Evolutionary conservation across 129 eudicot species (phyloP).

Genomic region (Cynara cardunculus): DNA sequence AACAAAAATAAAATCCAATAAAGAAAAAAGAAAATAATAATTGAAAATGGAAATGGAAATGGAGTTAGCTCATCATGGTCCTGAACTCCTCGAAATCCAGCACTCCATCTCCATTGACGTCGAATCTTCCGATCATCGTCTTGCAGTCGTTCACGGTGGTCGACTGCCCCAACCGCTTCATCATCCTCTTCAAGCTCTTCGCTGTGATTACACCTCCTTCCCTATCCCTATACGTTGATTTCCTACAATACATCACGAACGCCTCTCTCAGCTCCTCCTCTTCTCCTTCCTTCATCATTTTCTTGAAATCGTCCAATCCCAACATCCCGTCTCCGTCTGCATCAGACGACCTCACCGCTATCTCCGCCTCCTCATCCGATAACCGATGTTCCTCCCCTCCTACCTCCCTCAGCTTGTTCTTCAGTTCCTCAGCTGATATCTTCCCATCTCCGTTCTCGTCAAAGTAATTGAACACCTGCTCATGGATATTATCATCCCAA

Average conservation of each 20-base stretch:
- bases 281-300: constrained; percentile 38
- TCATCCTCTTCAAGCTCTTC: constrained; percentile 40
- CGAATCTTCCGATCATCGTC: constrained; percentile 42
- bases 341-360: constrained; percentile 29
- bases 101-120: constrained; percentile 49
- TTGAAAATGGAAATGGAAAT: background rate
- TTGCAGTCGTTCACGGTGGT: constrained; percentile 30
- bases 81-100: constrained; percentile 42
- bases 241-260: constrained; percentile 41
- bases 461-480: constrained; percentile 45
- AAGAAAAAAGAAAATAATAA: no score
- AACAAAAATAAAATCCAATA: background rate
- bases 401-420: constrained; percentile 10
- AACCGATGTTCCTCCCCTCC: constrained; percentile 26
- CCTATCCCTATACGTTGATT: background rate
- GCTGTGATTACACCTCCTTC: constrained; percentile 34
- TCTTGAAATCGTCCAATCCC: constrained; percentile 40
- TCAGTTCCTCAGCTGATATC: constrained; percentile 40
- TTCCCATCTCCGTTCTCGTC: constrained; percentile 50
- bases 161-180: constrained; percentile 40
- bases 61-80: constrained; percentile 31
- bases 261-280: constrained; percentile 45
- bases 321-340: constrained; percentile 45
- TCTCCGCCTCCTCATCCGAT: constrained; percentile 44
- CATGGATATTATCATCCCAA: constrained; percentile 12